Conservation (phyloP, 441 rosid genomes). For the Croton laevigatus region DNA sequence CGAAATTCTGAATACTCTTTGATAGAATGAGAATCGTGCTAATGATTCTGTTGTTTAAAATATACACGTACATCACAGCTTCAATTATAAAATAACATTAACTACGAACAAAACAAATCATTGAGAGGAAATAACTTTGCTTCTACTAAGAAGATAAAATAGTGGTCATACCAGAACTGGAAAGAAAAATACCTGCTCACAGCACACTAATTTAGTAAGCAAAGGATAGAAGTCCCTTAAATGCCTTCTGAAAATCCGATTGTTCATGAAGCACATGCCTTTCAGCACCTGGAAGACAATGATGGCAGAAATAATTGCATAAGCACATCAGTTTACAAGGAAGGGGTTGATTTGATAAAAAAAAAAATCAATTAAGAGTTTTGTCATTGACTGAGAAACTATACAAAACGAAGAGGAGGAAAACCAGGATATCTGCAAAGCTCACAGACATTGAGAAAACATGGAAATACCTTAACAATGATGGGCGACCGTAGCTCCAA, state of each 20-base stretch:
- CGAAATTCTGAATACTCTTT: neutral
- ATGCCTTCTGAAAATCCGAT: constrained; percentile 76
- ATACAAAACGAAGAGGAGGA: neutral
- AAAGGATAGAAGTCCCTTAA: constrained; percentile 91
- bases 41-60: neutral
- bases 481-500: constrained; percentile 91
- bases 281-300: constrained; percentile 71
- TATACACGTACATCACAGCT: neutral
- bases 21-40: neutral
- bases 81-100: neutral
- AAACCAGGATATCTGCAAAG: neutral
- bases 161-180: constrained; percentile 3
- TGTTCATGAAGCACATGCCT: constrained; percentile 95
- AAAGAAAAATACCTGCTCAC: constrained; percentile 74
- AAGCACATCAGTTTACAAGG: neutral
- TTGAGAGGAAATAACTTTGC: neutral
- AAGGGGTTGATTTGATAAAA: too few relatives aligned
- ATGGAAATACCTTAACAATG: constrained; percentile 72
- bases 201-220: constrained; percentile 90
- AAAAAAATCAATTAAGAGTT: neutral
- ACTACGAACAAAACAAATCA: neutral
- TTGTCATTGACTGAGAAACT: constrained; percentile 2
- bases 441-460: neutral
- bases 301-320: neutral
- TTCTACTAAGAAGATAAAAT: neutral